Evolutionary conservation across 257 asterid genomes (phyloP).

Genomic region (Eucommia ulmoides): DNA sequence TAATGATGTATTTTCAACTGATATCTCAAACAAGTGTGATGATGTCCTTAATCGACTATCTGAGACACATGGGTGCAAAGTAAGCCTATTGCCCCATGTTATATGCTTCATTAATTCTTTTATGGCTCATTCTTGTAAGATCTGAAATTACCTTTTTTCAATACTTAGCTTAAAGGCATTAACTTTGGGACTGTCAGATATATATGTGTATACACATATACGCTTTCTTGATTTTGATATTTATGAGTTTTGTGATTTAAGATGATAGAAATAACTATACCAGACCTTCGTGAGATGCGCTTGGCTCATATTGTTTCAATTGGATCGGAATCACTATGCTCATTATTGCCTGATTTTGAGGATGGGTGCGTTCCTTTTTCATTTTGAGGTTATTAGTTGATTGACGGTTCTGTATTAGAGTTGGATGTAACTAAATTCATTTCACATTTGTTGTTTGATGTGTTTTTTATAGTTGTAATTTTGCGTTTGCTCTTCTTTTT

Average conservation of each 20-base stretch:
- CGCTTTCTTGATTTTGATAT: too few relatives aligned
- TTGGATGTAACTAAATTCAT: neutral
- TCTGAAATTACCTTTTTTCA: too few relatives aligned
- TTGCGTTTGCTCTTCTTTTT: slow-evolving; percentile 5
- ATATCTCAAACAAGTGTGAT: slow-evolving; percentile 69
- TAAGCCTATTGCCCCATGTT: slow-evolving; percentile 18
- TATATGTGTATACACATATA: too few relatives aligned
- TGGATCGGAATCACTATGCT: slow-evolving; percentile 50
- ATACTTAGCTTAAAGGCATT: too few relatives aligned
- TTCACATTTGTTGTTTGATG: slow-evolving; percentile 1
- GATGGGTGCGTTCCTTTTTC: too few relatives aligned
- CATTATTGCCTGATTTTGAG: slow-evolving; percentile 59
- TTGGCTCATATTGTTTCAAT: slow-evolving; percentile 71
- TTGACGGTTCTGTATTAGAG: neutral
- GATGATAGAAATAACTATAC: too few relatives aligned
- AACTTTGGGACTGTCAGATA: too few relatives aligned
- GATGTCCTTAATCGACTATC: slow-evolving; percentile 59
- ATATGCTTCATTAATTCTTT: too few relatives aligned
- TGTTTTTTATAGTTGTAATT: neutral
- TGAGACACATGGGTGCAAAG: slow-evolving; percentile 81
- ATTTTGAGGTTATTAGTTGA: too few relatives aligned
- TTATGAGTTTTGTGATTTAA: too few relatives aligned
- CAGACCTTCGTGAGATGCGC: slow-evolving; percentile 91
- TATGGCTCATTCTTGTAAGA: too few relatives aligned
- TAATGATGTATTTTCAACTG: slow-evolving; percentile 86